Base-by-base conservation (phyloP, 1,284 basidiomycete species). In the Ganoderma lucidum region DNA sequence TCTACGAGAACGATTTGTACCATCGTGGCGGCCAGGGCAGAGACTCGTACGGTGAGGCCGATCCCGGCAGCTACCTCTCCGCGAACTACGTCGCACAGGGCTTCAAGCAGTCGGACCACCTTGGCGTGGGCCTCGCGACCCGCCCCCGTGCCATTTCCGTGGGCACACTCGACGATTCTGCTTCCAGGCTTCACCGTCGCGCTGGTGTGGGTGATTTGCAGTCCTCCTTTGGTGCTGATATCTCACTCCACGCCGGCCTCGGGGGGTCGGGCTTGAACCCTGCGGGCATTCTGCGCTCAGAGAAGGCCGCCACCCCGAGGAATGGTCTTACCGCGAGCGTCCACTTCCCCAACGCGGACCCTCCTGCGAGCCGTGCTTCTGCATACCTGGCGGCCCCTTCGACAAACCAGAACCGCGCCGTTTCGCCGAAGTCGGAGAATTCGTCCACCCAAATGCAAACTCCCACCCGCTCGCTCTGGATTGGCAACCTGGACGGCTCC, bases 391-490 rank as follows among this genome's bases (percentile, higher is more conserved):
- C 87, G 68, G 88, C 90, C n/a, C 90, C 90, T 59, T 71, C 75
- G 66, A 81, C 84, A 65, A 82, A 82, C 44, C 87, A 90, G 75
- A 91, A 88, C 75, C 88, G 93, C 60, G 89, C 93, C 28, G 82
- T 92, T 61, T 95, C 93, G 10, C 93, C 93, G 41, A 95, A 95
- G 79, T 85, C 90, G 44, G 93, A 94, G 79, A 84, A 81, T 44
- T 83, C 86, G 56, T 84, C 86, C 45, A 86, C 88, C 5, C 93
- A 94, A 78, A 87, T 92, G 63, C 95, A 98, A 81, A 93, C 95
- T 59, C 97, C 98, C 30, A 97, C 96, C 15, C 90, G 97, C 64
- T 97, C 95, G 56, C 85, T 99, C 56, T 99, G 97, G 97, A 97
- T 99, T 77, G 97, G 97, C 61, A 98, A 98, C 80, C 86, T 99